Evolutionary conservation across 345 rosid genomes (phyloP), one percentile per base, ranked within the genome.

Genomic region (Citrus trifoliata): DNA sequence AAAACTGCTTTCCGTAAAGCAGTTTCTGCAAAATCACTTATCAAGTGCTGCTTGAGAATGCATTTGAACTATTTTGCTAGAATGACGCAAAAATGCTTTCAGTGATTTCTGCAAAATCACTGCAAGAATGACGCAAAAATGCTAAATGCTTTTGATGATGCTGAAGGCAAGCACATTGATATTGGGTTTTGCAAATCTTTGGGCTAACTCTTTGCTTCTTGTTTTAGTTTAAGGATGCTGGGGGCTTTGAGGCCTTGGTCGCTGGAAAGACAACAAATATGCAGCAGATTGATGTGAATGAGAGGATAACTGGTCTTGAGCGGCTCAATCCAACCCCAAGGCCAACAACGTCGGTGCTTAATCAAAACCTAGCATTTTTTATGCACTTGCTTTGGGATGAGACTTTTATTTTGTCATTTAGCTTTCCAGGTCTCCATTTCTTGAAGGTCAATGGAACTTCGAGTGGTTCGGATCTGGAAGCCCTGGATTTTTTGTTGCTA

Each of bases 401-500:
- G 80, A n/a, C 56, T 73, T 84, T 87, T 80, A 84, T 75, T 81
- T 85, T 87, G 84, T 87, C 82, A 58, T 82, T 83, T 87, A 87
- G 91, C 89, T 87, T 83, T 83, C 61, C 92, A 95, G 99, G 93
- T 93, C 98, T 51, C 98, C 98, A n/a, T 92, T 75, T 85, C 84
- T 96, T 63, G 94, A 96, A 86, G 98, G 98, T 24, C 87, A 86
- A 32, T 96, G 99, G 99, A 92, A 87, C 75, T 92, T 96, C 28
- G 97, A 93, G 84, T 96, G 99, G 98, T 92, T 96, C 85, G 98
- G 95, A 1, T 84, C 90, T 56, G 93, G 98, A 77, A 92, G 83
- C 79, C 92, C 92, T 16, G 97, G 94, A 63, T 82, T 93, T 35
- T 87, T 85, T 71, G 90, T 94, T 83, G 95, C 92, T 78, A 87